Evolutionary conservation across 805 yeast genomes (phyloP).

Genomic region (Cyberlindnera maritima): DNA sequence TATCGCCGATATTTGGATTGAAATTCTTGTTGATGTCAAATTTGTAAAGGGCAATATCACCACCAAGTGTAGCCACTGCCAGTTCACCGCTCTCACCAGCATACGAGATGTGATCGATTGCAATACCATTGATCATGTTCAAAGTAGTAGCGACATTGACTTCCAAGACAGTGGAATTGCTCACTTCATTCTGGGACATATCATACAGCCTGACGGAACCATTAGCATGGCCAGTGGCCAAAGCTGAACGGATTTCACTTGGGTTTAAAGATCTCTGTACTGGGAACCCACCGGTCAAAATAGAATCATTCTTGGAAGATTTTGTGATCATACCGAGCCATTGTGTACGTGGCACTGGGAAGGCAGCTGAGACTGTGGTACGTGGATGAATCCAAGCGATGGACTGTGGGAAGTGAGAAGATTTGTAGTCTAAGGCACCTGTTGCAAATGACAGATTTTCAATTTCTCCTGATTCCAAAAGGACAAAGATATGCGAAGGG

Average conservation of each 20-base stretch:
- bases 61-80: constrained; percentile 62
- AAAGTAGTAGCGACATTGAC: constrained; percentile 52
- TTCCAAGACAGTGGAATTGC: constrained; percentile 56
- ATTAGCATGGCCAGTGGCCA: constrained; percentile 83
- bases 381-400: constrained; percentile 77
- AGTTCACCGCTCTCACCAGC: constrained; percentile 77
- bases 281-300: constrained; percentile 82
- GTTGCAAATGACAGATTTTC: constrained; percentile 58
- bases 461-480: constrained; percentile 62
- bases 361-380: constrained; percentile 52
- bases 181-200: constrained; percentile 71
- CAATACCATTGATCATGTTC: constrained; percentile 40
- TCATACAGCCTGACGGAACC: constrained; percentile 86
- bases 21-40: constrained; percentile 55
- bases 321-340: constrained; percentile 78
- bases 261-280: constrained; percentile 46
- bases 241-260: constrained; percentile 49
- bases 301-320: constrained; percentile 38
- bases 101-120: constrained; percentile 62
- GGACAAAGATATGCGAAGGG: constrained; percentile 60
- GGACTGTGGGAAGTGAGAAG: constrained; percentile 75
- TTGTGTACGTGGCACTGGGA: constrained; percentile 56
- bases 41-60: constrained; percentile 74
- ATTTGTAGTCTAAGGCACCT: constrained; percentile 49
- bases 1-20: constrained; percentile 34